Conservation (phyloP, 164 flowering plant species). For the Piper betle region DNA sequence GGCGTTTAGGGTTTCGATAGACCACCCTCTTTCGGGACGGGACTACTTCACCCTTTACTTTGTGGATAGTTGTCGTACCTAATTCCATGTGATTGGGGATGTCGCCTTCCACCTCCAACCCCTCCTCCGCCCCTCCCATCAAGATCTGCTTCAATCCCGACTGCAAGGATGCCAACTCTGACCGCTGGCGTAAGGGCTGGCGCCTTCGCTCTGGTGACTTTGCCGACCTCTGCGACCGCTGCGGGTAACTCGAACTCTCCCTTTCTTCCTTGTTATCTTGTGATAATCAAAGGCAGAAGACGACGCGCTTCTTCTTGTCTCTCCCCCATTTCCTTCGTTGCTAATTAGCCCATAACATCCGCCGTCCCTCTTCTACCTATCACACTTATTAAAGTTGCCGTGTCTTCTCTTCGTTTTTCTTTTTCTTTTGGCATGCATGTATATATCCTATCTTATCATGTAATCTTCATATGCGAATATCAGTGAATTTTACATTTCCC, state of each 20-base stretch:
- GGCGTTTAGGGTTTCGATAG: too few species aligned
- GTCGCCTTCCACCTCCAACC: not conserved
- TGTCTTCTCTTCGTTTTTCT: not conserved
- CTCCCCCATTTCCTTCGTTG: not conserved
- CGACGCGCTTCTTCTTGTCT: too few species aligned
- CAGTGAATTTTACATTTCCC: too few species aligned
- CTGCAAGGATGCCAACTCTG: slow-evolving; percentile 44
- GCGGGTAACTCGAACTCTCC: slow-evolving; percentile 40
- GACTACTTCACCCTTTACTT: too few species aligned
- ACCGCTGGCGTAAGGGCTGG: slow-evolving; percentile 57
- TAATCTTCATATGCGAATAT: too few species aligned
- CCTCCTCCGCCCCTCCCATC: slow-evolving; percentile 6
- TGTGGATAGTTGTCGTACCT: too few species aligned
- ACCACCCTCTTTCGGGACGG: too few species aligned
- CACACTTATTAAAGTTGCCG: not conserved
- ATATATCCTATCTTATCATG: too few species aligned
- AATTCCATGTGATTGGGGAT: too few species aligned
- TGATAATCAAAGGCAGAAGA: too few species aligned
- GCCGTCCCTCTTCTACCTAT: not conserved
- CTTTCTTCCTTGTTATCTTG: not conserved
- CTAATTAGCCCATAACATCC: too few species aligned
- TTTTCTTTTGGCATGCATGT: not conserved
- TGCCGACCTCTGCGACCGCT: slow-evolving; percentile 77
- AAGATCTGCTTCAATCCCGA: slow-evolving; percentile 57
- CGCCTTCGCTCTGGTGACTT: slow-evolving; percentile 57